Percentiles rank a stretch among this genome's conserved stretches.
Conservation (phyloP, 148 eudicot species). For the Camellia lanceoleosa region DNA sequence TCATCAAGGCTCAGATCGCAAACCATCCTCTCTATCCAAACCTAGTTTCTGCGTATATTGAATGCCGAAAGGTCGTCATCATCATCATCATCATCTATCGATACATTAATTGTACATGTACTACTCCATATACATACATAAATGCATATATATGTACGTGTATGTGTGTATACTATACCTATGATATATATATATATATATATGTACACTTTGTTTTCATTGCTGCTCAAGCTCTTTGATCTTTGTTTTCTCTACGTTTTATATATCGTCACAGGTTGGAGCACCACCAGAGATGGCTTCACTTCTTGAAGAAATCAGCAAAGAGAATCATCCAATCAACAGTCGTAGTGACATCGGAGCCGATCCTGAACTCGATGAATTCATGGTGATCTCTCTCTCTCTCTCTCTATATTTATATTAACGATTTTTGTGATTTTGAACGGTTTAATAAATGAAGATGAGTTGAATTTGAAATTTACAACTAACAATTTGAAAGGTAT, state of each 20-base stretch:
- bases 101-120: neutral
- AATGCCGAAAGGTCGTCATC: conserved; percentile 39
- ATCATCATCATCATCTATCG: neutral
- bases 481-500: no score
- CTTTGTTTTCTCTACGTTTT: neutral
- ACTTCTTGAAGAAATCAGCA: conserved; percentile 14
- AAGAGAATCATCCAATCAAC: conserved; percentile 4
- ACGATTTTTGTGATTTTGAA: no score
- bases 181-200: neutral
- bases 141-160: neutral
- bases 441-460: no score
- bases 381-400: conserved; percentile 19
- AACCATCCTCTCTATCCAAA: conserved; percentile 48
- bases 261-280: conserved; percentile 17
- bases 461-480: no score
- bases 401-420: neutral
- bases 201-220: neutral
- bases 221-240: neutral
- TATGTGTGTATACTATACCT: neutral
- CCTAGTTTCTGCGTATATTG: conserved; percentile 34
- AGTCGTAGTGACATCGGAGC: conserved; percentile 6
- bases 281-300: conserved; percentile 27
- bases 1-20: conserved; percentile 44
- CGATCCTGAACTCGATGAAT: conserved; percentile 31
- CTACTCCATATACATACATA: neutral